phyloP scores from a whole-genome alignment of 257 asterid species.

The Nicotiana tomentosiformis region DNA sequence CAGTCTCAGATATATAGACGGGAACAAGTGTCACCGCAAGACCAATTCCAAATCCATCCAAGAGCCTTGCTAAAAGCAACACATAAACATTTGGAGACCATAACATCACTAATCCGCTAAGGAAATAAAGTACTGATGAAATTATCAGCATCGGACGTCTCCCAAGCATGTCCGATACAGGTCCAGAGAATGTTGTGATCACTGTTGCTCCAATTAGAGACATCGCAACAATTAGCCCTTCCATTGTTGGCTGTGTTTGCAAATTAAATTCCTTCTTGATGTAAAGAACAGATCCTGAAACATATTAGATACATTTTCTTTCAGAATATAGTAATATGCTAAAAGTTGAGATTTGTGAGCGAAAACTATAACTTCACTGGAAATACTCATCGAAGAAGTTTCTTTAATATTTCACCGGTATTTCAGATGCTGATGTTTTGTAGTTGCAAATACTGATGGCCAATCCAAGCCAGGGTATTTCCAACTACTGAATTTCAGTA shows the following conservation, averaged over 20 bases:
- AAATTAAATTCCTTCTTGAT: constrained; percentile 78
- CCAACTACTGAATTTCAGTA: not conserved
- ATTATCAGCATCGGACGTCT: constrained; percentile 91
- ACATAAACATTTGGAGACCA: constrained; percentile 92
- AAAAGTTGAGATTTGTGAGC: too few relatives aligned
- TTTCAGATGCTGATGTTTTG: too few relatives aligned
- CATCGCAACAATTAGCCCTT: constrained; percentile 88
- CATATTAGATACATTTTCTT: not conserved
- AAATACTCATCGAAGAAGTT: too few relatives aligned
- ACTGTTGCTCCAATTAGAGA: constrained; percentile 90
- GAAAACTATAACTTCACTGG: too few relatives aligned
- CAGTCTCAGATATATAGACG: constrained; percentile 88
- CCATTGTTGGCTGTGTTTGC: constrained; percentile 71
- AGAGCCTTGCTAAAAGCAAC: constrained; percentile 76
- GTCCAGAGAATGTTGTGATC: constrained; percentile 85
- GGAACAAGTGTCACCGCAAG: constrained; percentile 92
- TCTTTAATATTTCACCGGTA: too few relatives aligned
- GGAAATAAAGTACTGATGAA: constrained; percentile 69
- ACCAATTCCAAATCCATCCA: constrained; percentile 94
- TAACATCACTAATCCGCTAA: constrained; percentile 78
- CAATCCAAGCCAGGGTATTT: too few relatives aligned
- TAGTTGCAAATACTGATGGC: too few relatives aligned
- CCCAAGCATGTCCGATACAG: constrained; percentile 73
- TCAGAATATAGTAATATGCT: too few relatives aligned
- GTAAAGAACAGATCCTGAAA: constrained; percentile 84